These are phyloP conservation scores for Plectosphaerella plurivora DNA, from an alignment of 2,329 filamentous ascomycete species.

Conservation along the genomic window DNA sequence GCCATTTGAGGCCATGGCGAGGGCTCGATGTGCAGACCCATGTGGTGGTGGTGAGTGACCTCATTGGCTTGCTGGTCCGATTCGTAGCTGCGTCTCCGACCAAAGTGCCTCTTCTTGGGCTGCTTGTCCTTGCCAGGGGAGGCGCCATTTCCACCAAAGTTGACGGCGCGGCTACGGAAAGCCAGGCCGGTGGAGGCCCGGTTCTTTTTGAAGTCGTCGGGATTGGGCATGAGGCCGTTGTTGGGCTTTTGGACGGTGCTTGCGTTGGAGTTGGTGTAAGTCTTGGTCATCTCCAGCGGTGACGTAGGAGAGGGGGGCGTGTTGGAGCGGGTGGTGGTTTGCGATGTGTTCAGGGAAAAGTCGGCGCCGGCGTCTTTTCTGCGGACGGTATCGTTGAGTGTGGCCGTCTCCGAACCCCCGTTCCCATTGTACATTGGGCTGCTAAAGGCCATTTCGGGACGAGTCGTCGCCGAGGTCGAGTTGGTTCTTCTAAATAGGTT, in stretches of 20 bases:
- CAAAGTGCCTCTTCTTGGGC: slow-evolving; percentile 16
- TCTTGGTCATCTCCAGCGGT: slow-evolving; percentile 33
- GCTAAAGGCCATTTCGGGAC: slow-evolving; percentile 14
- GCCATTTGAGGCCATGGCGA: slow-evolving; percentile 59
- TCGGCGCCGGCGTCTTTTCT: slow-evolving; percentile 5
- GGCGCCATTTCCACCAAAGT: slow-evolving; percentile 35
- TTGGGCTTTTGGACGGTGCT: slow-evolving; percentile 1
- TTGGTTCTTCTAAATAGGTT: slow-evolving; percentile 42
- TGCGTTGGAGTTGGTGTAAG: slow-evolving; percentile 15
- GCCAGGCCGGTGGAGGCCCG: slow-evolving; percentile 47
- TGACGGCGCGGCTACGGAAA: slow-evolving; percentile 42
- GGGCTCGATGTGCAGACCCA: slow-evolving; percentile 33
- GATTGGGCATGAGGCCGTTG: slow-evolving; percentile 30
- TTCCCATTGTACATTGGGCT: slow-evolving; percentile 11
- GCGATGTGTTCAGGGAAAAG: slow-evolving; percentile 42
- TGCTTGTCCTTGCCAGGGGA: slow-evolving; percentile 17
- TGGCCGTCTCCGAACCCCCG: slow-evolving; percentile 14
- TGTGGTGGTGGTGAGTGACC: slow-evolving; percentile 14
- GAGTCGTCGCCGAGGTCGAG: slow-evolving; percentile 21
- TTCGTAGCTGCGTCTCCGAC: slow-evolving; percentile 42
- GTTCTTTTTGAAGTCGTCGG: slow-evolving; percentile 45
- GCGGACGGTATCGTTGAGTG: slow-evolving; percentile 7
- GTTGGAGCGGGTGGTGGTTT: slow-evolving; percentile 40
- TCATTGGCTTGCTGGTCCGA: slow-evolving; percentile 20
- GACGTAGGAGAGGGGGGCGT: slow-evolving; percentile 47